These are phyloP conservation scores for Aspergillus novoparasiticus DNA, from an alignment of 2,329 filamentous ascomycete species.

Conservation along the genomic window DNA sequence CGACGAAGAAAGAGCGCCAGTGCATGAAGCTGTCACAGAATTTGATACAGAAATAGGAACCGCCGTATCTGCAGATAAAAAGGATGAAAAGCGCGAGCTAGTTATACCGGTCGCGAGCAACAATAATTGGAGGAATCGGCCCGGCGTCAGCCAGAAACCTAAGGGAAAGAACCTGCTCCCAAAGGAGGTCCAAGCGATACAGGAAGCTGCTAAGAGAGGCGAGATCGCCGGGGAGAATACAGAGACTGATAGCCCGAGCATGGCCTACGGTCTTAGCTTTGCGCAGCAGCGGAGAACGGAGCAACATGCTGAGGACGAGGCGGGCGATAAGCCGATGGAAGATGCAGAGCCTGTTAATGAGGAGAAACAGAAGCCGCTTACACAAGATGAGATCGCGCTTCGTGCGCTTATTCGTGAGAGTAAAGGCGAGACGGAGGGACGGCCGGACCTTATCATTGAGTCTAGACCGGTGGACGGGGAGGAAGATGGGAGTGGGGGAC, in stretches of 20 bases:
- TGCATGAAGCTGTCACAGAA: slow-evolving; percentile 53
- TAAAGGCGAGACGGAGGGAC: slow-evolving; percentile 42
- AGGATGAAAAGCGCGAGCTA: slow-evolving; percentile 61
- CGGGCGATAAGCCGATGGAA: slow-evolving; percentile 32
- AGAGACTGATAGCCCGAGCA: slow-evolving; percentile 55
- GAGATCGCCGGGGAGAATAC: slow-evolving; percentile 37
- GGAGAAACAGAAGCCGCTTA: slow-evolving; percentile 41
- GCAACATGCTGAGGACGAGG: slow-evolving; percentile 20
- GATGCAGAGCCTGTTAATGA: slow-evolving; percentile 22
- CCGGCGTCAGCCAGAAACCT: slow-evolving; percentile 54
- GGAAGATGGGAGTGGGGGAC: slow-evolving; percentile 10
- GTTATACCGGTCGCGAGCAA: slow-evolving; percentile 78
- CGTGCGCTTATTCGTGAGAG: slow-evolving; percentile 65
- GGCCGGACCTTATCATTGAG: slow-evolving; percentile 58
- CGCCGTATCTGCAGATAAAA: slow-evolving; percentile 43
- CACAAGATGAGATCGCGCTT: slow-evolving; percentile 66
- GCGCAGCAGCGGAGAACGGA: slow-evolving; percentile 32
- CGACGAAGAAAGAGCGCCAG: slow-evolving; percentile 50
- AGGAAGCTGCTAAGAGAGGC: slow-evolving; percentile 43
- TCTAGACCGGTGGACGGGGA: slow-evolving; percentile 30
- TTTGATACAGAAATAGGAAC: slow-evolving; percentile 53
- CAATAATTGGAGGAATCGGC: slow-evolving; percentile 69
- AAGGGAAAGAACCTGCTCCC: slow-evolving; percentile 64
- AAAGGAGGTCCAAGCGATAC: slow-evolving; percentile 55
- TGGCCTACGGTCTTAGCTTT: slow-evolving; percentile 58